phyloP scores from a whole-genome alignment of 768 basidiomycete species.

The Pisolithus tinctorius region DNA sequence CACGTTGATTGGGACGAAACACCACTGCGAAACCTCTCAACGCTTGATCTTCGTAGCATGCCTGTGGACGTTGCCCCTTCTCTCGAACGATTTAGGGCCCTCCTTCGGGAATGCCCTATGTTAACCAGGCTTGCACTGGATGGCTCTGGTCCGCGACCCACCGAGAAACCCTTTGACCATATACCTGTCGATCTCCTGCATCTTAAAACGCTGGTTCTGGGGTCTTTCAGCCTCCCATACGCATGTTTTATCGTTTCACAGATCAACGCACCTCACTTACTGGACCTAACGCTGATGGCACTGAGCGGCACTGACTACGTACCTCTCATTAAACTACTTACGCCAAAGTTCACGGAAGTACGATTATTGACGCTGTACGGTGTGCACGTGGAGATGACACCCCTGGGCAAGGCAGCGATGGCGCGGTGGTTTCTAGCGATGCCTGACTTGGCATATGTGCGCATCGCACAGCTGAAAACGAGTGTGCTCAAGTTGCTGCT shows the following conservation, averaged over 20 bases:
- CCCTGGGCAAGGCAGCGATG: conserved; percentile 24
- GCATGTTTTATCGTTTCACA: conserved; percentile 41
- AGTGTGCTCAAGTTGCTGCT: conserved; percentile 45
- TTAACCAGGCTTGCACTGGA: conserved; percentile 54
- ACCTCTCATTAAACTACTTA: conserved; percentile 40
- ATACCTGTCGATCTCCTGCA: conserved; percentile 41
- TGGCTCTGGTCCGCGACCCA: conserved; percentile 48
- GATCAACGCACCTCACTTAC: conserved; percentile 50
- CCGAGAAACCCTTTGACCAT: conserved; percentile 22
- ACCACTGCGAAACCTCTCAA: conserved; percentile 45
- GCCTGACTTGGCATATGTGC: conserved; percentile 46
- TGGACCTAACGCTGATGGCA: conserved; percentile 52
- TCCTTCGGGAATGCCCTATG: conserved; percentile 43
- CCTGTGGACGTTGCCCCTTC: conserved; percentile 46
- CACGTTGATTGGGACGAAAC: conserved; percentile 54
- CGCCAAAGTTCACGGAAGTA: conserved; percentile 44
- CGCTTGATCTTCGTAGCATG: conserved; percentile 59
- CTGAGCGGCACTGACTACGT: conserved; percentile 46
- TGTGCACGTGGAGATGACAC: conserved; percentile 29
- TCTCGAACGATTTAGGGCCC: conserved; percentile 42
- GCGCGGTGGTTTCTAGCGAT: conserved; percentile 52
- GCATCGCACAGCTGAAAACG: conserved; percentile 38
- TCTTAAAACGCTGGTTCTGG: conserved; percentile 49
- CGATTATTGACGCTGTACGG: conserved; percentile 47
- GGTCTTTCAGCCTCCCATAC: conserved; percentile 46